Percentiles rank a stretch among this genome's conserved stretches.
Evolutionary conservation across 306 rosid genomes (phyloP).

Genomic region (Calophaca sinica): DNA sequence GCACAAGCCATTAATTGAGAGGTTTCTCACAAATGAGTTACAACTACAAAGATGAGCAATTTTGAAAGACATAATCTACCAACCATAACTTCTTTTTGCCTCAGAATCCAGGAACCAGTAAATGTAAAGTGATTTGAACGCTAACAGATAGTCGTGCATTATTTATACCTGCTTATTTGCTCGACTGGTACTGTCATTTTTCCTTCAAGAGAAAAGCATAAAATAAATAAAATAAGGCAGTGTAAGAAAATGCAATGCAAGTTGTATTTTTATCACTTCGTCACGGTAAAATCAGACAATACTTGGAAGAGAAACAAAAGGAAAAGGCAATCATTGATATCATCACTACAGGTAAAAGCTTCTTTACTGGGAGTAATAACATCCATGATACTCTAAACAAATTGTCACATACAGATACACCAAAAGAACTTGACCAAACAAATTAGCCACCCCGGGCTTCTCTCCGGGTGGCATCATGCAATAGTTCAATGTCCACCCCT

Average conservation of each 20-base stretch:
- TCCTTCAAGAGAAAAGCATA: not conserved
- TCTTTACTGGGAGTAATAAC: slow-evolving; percentile 5
- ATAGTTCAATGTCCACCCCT: slow-evolving; percentile 86
- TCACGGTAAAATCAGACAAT: slow-evolving; percentile 19
- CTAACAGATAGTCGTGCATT: not conserved
- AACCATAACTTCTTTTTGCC: not conserved
- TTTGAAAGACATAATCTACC: not conserved
- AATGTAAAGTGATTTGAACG: not conserved
- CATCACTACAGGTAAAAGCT: not conserved
- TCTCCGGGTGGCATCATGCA: slow-evolving; percentile 94
- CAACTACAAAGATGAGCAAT: not conserved
- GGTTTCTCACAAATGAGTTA: not conserved
- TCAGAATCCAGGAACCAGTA: not conserved
- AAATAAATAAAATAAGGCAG: not conserved
- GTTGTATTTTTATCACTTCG: not conserved
- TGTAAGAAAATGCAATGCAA: not conserved
- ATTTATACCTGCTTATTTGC: not conserved
- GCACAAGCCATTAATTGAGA: not conserved
- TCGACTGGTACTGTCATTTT: not conserved
- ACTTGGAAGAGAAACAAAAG: slow-evolving; percentile 21
- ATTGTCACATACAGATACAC: slow-evolving; percentile 9
- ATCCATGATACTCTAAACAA: not conserved
- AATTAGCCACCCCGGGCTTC: slow-evolving; percentile 90
- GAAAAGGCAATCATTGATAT: not conserved
- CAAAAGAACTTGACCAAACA: not conserved